These are phyloP conservation scores for Luffa acutangula DNA, from an alignment of 306 rosid species.

Conservation along the genomic window DNA sequence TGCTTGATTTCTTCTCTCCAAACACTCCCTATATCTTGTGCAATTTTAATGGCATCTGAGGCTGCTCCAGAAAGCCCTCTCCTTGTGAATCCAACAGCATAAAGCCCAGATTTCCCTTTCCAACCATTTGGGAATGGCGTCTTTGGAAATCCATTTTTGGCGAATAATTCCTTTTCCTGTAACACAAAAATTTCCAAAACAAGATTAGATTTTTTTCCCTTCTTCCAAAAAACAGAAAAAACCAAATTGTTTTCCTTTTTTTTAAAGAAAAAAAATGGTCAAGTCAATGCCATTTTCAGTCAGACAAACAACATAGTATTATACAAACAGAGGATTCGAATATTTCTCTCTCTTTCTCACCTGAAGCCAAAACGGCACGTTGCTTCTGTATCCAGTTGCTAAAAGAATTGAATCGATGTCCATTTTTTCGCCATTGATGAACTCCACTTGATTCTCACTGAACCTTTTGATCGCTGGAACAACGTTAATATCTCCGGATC, in stretches of 20 bases:
- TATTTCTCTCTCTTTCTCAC: constrained; percentile 34
- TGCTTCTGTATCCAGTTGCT: constrained; percentile 92
- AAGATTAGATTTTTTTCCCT: constrained; percentile 13
- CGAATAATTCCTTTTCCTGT: constrained; percentile 79
- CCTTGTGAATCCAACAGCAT: constrained; percentile 91
- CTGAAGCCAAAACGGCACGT: constrained; percentile 95
- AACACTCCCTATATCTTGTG: constrained; percentile 57
- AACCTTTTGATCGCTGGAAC: constrained; percentile 67
- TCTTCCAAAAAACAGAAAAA: neutral
- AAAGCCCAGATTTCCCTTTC: constrained; percentile 81
- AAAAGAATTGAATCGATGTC: constrained; percentile 56
- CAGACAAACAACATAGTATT: neutral
- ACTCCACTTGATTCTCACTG: constrained; percentile 27
- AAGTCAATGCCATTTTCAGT: neutral
- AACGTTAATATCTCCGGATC: constrained; percentile 63
- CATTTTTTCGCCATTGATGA: constrained; percentile 39
- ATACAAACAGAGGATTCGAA: neutral
- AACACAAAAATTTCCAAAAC: constrained; percentile 8
- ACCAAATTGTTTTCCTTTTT: neutral
- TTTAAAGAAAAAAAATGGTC: neutral
- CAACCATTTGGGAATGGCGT: constrained; percentile 69
- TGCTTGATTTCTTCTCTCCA: constrained; percentile 72
- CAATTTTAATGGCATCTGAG: constrained; percentile 63
- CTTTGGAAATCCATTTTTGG: constrained; percentile 75
- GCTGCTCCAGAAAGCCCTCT: constrained; percentile 88